These are phyloP conservation scores for Aspergillus sp. DNA, from an alignment of 2,329 filamentous ascomycete genomes.

Conservation along the genomic window DNA sequence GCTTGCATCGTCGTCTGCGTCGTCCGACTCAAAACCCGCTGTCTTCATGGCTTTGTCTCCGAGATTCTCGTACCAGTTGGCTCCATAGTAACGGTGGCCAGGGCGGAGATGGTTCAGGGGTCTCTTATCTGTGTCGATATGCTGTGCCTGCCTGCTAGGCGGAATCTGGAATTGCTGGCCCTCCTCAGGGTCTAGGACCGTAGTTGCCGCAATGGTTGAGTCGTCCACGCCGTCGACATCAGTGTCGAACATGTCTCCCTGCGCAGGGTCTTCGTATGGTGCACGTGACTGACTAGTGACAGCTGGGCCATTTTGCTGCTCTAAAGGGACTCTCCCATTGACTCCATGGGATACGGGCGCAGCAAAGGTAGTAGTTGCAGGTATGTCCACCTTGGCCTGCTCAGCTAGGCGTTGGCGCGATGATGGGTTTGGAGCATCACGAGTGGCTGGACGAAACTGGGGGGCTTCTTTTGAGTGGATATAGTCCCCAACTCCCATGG, in stretches of 20 bases:
- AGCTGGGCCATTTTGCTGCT: slow-evolving; percentile 10
- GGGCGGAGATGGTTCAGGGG: slow-evolving; percentile 16
- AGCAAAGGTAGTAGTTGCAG: slow-evolving; percentile 17
- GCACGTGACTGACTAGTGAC: slow-evolving; percentile 11
- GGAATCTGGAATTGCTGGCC: slow-evolving; percentile 13
- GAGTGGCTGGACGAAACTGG: slow-evolving; percentile 17
- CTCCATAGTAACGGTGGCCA: slow-evolving; percentile 16
- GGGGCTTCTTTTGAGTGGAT: slow-evolving; percentile 30
- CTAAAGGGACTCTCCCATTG: slow-evolving; percentile 11
- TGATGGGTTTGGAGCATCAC: slow-evolving; percentile 15
- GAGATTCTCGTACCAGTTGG: slow-evolving; percentile 25
- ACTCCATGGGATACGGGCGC: slow-evolving; percentile 8
- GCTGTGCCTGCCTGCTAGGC: slow-evolving; percentile 11
- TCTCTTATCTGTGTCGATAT: slow-evolving; percentile 12
- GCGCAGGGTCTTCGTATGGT: slow-evolving; percentile 8
- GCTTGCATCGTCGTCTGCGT: slow-evolving; percentile 20
- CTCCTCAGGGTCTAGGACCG: slow-evolving; percentile 28
- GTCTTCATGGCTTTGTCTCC: slow-evolving; percentile 27
- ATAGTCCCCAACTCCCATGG: slow-evolving; percentile 35
- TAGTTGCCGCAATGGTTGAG: slow-evolving; percentile 32
- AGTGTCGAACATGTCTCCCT: slow-evolving; percentile 33
- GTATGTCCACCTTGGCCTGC: slow-evolving; percentile 26
- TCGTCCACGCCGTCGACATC: slow-evolving; percentile 37
- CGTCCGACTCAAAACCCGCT: slow-evolving; percentile 28
- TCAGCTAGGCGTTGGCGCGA: slow-evolving; percentile 25